A percentile compares a stretch with the other conserved stretches of the same genome.
Evolutionary conservation across 176 grass and related monocot species (phyloP).

Genomic region (Carex kokanica): DNA sequence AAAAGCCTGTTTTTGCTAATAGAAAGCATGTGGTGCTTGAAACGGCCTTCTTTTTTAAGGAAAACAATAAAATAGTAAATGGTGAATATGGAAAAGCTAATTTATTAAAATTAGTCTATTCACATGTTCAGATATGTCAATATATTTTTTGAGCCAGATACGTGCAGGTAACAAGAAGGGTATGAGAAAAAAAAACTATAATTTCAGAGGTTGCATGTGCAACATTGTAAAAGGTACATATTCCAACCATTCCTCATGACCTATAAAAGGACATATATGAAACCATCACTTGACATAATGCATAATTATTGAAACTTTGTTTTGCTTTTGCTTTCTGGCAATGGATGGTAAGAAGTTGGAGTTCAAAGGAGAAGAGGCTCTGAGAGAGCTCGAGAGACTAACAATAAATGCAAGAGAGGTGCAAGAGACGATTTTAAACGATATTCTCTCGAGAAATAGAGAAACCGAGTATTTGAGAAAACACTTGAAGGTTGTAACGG

Average conservation of each 20-base stretch:
- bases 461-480: conserved; percentile 58
- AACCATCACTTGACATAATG: conserved; percentile 14
- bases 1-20: not conserved
- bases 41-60: no score
- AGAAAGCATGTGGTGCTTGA: not conserved
- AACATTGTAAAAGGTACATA: conserved; percentile 17
- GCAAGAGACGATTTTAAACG: conserved; percentile 48
- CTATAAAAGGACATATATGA: conserved; percentile 23
- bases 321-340: conserved; percentile 15
- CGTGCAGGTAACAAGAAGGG: conserved; percentile 1
- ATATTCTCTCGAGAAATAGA: conserved; percentile 62
- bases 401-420: conserved; percentile 54
- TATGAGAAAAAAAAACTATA: not conserved
- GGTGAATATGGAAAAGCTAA: not conserved
- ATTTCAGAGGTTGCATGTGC: conserved; percentile 8
- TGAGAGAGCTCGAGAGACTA: conserved; percentile 63
- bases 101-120: conserved; percentile 5
- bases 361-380: conserved; percentile 43
- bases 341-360: conserved; percentile 53
- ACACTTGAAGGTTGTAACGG: conserved; percentile 53
- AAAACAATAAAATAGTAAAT: no score
- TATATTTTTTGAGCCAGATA: not conserved
- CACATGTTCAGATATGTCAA: not conserved
- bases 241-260: conserved; percentile 7
- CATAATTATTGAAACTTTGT: not conserved